Conservation (phyloP, 495 filamentous ascomycete genomes). For the Sphaerosporella brunnea region DNA sequence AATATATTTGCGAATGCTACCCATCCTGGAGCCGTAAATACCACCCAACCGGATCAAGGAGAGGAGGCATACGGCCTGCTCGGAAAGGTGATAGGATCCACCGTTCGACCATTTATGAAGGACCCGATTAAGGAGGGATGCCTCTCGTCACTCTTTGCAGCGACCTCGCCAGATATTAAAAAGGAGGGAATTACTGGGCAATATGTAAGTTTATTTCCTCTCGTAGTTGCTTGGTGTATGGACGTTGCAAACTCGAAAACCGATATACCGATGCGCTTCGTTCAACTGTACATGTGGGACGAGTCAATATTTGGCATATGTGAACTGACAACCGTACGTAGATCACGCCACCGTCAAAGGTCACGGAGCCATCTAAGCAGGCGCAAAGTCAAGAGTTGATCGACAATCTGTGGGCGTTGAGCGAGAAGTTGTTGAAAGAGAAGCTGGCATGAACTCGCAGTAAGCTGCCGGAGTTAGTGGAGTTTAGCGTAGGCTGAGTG, state of each 20-base stretch:
- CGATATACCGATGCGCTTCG: no score
- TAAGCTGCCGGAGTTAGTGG: no score
- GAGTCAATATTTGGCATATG: no score
- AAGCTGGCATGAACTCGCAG: no score
- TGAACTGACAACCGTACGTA: no score
- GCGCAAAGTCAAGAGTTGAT: slow-evolving; percentile 28
- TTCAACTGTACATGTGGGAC: no score
- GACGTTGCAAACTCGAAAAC: no score
- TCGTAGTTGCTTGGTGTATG: slow-evolving; percentile 4
- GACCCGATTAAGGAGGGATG: slow-evolving; percentile 34
- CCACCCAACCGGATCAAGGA: slow-evolving; percentile 36
- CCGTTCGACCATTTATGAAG: slow-evolving; percentile 33
- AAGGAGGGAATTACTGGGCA: slow-evolving; percentile 32
- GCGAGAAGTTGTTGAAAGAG: slow-evolving; percentile 27
- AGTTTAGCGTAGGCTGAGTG: no score
- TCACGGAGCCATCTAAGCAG: slow-evolving; percentile 29
- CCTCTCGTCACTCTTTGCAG: slow-evolving; percentile 34
- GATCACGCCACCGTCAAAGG: slow-evolving; percentile 37
- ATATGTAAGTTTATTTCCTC: slow-evolving; percentile 30
- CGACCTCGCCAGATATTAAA: slow-evolving; percentile 31
- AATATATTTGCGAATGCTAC: slow-evolving; percentile 32
- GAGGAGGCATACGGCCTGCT: slow-evolving; percentile 35
- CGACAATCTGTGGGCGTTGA: slow-evolving; percentile 30
- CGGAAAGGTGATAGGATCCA: slow-evolving; percentile 29
- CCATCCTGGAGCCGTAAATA: slow-evolving; percentile 35